A percentile compares a stretch with the other conserved stretches of the same genome.
Evolutionary conservation across 2,329 filamentous ascomycete species (phyloP).

Genomic region (Ciborinia camelliae): DNA sequence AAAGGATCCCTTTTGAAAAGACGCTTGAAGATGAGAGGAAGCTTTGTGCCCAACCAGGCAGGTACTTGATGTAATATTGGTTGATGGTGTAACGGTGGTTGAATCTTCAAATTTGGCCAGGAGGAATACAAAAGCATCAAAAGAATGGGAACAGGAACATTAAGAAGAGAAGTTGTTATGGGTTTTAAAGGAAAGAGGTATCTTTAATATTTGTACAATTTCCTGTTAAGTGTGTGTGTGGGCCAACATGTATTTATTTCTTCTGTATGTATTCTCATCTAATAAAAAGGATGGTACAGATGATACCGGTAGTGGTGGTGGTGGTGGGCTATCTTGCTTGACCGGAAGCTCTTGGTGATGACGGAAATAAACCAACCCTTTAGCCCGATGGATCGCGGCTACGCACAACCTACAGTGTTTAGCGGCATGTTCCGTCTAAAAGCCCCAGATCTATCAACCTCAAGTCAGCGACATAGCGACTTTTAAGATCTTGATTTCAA

Average conservation of each 20-base stretch:
- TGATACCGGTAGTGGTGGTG: background rate
- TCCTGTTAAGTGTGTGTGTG: background rate
- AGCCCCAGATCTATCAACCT: constrained; percentile 12
- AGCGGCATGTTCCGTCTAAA: constrained; percentile 16
- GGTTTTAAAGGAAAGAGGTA: background rate
- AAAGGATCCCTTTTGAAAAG: background rate
- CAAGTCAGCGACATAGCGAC: constrained; percentile 22
- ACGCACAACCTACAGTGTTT: constrained; percentile 9
- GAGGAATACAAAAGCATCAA: constrained; percentile 6
- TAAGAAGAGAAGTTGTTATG: background rate
- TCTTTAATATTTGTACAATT: background rate
- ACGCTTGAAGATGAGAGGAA: background rate
- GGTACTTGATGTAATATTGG: background rate
- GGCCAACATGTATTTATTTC: background rate
- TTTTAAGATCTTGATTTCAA: background rate
- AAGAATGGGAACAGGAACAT: constrained; percentile 4
- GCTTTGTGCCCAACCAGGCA: background rate
- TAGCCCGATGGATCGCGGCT: constrained; percentile 1
- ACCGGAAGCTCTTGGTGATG: constrained; percentile 7
- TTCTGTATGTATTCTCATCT: constrained; percentile 13
- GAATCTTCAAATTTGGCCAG: constrained; percentile 1
- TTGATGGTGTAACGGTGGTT: constrained; percentile 7
- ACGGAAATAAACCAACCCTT: constrained; percentile 9
- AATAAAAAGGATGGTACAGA: background rate
- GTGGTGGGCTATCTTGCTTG: constrained; percentile 4